Evolutionary conservation across 306 rosid species (phyloP), one percentile per base, ranked within the genome.

Genomic region (Acacia acuminata): DNA sequence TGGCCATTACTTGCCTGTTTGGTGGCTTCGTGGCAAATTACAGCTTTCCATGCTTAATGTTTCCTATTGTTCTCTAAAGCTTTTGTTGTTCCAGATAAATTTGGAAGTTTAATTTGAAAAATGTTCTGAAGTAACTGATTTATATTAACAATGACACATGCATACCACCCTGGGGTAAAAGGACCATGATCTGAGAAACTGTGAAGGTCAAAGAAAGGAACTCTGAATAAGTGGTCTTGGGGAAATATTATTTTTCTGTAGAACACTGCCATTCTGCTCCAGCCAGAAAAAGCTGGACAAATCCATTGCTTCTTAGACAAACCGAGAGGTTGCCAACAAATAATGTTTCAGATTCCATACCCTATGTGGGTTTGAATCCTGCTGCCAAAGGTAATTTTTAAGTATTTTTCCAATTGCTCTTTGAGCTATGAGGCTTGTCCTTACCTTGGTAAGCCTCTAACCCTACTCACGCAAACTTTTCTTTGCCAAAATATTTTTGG

Each of bases 11-110:
- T 80, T 91, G 89, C 90, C 94, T 86, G 94, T 96, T 80, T 96
- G 99, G 99, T 85, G 98, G 93, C 94, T 96, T 76, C 99, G 91
- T 86, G 99, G 99, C 86, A 86, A 94, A 98, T n/a, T n/a, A n/a
- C n/a, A n/a, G 96, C 98, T 83, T 94, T 96, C 86, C 95, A 96
- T 63, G 38, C 6, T 27, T 27, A 27, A 25, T 63, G 68, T 27
- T 63, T 24, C 19, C 12, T 27, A 25, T 63, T 25, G 19, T 8
- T 25, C 68, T 27, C 40, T 63, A 27, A 27, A 63, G 69, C 40
- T 4, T 58, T 63, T 63, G 8, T 27, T 13, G 1, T 63, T 63
- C 40, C 68, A 61, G 14, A 61, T 12, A 61, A 61, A 61, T 61
- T 61, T 13, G 16, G 68, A 27, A 27, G 17, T 61, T 24, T 61